Evolutionary conservation across 441 rosid species (phyloP).

Genomic region (Euphorbia corollata): DNA sequence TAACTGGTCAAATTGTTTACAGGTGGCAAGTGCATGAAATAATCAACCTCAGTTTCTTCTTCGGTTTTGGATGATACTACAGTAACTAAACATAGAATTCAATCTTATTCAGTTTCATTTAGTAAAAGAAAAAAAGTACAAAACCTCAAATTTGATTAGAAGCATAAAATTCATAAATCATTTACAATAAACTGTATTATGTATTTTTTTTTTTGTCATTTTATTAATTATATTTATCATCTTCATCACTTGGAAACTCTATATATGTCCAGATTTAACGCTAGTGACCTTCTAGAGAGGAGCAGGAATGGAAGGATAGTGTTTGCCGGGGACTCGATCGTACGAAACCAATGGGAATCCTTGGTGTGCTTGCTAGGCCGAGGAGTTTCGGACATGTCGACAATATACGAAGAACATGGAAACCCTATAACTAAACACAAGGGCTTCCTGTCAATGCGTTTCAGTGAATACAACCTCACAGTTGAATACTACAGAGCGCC

Average conservation of each 20-base stretch:
- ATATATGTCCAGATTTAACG: slow-evolving; percentile 50
- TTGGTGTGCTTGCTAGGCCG: slow-evolving; percentile 64
- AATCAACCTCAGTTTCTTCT: too few relatives aligned
- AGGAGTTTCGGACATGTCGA: slow-evolving; percentile 46
- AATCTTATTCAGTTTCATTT: too few relatives aligned
- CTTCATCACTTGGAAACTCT: neutral
- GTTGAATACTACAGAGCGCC: slow-evolving; percentile 78
- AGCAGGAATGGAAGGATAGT: slow-evolving; percentile 64
- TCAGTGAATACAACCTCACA: slow-evolving; percentile 56
- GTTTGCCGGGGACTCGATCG: slow-evolving; percentile 85
- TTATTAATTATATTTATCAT: too few relatives aligned
- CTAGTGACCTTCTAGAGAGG: slow-evolving; percentile 57
- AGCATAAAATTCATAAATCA: too few relatives aligned
- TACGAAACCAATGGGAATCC: slow-evolving; percentile 94
- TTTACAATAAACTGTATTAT: too few relatives aligned
- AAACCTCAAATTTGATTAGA: too few relatives aligned
- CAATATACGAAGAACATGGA: slow-evolving; percentile 63
- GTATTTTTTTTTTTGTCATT: too few relatives aligned
- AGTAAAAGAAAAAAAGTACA: too few relatives aligned
- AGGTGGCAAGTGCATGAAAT: too few relatives aligned
- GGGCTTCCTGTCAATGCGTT: slow-evolving; percentile 71
- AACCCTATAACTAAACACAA: slow-evolving; percentile 70
- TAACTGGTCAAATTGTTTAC: too few relatives aligned
- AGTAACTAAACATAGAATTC: too few relatives aligned
- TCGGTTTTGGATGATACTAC: too few relatives aligned